Conservation (phyloP, 768 basidiomycete species). For the Agaricus blazei region DNA sequence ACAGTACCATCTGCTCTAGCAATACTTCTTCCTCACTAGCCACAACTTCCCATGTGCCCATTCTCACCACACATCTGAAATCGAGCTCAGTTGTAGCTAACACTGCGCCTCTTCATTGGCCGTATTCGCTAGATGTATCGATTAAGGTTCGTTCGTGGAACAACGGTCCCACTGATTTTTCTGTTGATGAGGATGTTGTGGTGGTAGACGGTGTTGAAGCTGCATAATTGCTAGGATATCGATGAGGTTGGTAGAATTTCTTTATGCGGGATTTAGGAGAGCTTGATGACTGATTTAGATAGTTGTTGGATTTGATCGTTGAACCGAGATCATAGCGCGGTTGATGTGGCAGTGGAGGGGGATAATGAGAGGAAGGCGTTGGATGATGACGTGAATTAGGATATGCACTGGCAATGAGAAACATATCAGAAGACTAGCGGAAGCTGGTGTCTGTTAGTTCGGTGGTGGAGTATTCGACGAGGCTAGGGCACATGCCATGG, state of each 20-base stretch:
- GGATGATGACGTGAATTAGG: conserved; percentile 23
- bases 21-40: conserved; percentile 30
- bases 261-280: conserved; percentile 62
- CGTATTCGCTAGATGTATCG: conserved; percentile 62
- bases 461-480: conserved; percentile 60
- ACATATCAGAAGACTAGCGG: conserved; percentile 66
- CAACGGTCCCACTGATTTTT: conserved; percentile 14
- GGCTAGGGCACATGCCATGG: conserved; percentile 59
- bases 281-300: conserved; percentile 53
- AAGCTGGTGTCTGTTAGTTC: conserved; percentile 73
- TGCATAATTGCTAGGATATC: conserved; percentile 33
- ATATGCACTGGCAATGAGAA: conserved; percentile 58
- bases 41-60: conserved; percentile 11
- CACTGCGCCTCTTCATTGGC: conserved; percentile 43
- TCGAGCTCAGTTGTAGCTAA: conserved; percentile 72
- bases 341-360: conserved; percentile 15
- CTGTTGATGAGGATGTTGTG: conserved; percentile 23
- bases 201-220: conserved; percentile 15
- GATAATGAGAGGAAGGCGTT: conserved; percentile 16
- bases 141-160: conserved; percentile 40
- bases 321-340: conserved; percentile 20
- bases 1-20: conserved; percentile 53
- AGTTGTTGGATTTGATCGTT: conserved; percentile 54
- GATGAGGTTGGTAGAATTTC: conserved; percentile 73
- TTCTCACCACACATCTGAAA: conserved; percentile 51